Evolutionary conservation across 805 yeast genomes (phyloP).

Genomic region (Priceomyces fermenticarens): DNA sequence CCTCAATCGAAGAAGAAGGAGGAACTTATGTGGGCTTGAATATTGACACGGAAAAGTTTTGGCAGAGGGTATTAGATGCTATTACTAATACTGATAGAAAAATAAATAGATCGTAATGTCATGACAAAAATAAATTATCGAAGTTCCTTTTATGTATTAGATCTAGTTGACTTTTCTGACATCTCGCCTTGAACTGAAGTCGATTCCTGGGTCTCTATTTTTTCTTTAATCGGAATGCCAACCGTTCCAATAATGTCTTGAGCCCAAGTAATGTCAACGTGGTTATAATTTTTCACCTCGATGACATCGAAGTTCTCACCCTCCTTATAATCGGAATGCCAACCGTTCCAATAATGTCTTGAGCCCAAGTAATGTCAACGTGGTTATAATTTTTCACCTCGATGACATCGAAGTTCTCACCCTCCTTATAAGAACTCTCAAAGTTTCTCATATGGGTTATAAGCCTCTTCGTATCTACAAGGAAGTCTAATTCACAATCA

Average conservation of each 20-base stretch:
- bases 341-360: slow-evolving; percentile 62
- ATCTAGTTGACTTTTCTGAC: background rate
- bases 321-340: slow-evolving; percentile 47
- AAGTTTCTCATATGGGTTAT: slow-evolving; percentile 57
- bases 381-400: slow-evolving; percentile 71
- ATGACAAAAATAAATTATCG: background rate
- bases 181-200: background rate
- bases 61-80: slow-evolving; percentile 14
- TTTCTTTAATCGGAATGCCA: slow-evolving; percentile 40
- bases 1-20: slow-evolving; percentile 10
- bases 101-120: background rate
- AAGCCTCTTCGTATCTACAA: slow-evolving; percentile 74
- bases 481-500: slow-evolving; percentile 67
- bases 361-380: slow-evolving; percentile 91
- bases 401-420: slow-evolving; percentile 33
- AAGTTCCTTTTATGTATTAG: background rate
- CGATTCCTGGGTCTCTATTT: background rate
- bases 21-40: slow-evolving; percentile 16
- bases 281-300: slow-evolving; percentile 66
- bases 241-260: slow-evolving; percentile 65
- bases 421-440: slow-evolving; percentile 48
- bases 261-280: slow-evolving; percentile 93
- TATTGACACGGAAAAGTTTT: slow-evolving; percentile 14
- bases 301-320: slow-evolving; percentile 33
- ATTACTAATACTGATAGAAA: slow-evolving; percentile 15